Evolutionary conservation across 2,329 filamentous ascomycete species (phyloP), one percentile per base, ranked within the genome.

Genomic region (Salinomyces thailandicus): DNA sequence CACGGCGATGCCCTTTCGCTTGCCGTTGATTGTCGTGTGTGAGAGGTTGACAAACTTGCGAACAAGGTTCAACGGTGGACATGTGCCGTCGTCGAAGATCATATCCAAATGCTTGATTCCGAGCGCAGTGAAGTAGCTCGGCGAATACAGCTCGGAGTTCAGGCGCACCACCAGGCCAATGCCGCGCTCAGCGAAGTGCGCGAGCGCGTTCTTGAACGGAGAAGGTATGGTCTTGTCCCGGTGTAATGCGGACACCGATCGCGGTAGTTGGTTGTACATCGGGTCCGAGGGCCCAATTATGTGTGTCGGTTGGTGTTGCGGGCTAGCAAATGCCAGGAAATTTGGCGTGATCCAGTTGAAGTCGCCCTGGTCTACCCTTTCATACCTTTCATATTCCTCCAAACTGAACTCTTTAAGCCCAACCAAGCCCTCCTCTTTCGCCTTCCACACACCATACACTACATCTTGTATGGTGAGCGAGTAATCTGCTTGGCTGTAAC

Each of bases 1-100:
- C 5, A 98, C 91, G 4, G 91, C 91, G 47, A 98, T 95, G 31
- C 81, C 83, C 71, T 86, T 87, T 63, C 87, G 85, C 65, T 82
- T 84, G 34, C 87, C 72, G 32, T 35, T 28, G 55, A 98, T 98
- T 63, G 82, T 94, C 57, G 93, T 83, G 56, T 96, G 91, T 1
- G 91, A 87, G 41, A 98, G 72, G 49, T 85, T 85, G 61, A 98
- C 89, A 59, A 98, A 98, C 58, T 87, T 87, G 49, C 85, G 79
- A 18, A 98, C 91, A n/a, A 87, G 79, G 13, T 76, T 76, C 35
- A 98, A 68, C 2, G 85, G 79, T 15, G 91, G 91, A 60, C 91
- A 98, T 3, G 91, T 98, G 46, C 91, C 91, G 52, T 98, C 91
- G 54, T 96, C 91, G 56, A 98, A 98, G 54, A 98, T 96, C 91